phyloP scores from a whole-genome alignment of 1,284 basidiomycete genomes.

The Pseudozyma sp. region DNA sequence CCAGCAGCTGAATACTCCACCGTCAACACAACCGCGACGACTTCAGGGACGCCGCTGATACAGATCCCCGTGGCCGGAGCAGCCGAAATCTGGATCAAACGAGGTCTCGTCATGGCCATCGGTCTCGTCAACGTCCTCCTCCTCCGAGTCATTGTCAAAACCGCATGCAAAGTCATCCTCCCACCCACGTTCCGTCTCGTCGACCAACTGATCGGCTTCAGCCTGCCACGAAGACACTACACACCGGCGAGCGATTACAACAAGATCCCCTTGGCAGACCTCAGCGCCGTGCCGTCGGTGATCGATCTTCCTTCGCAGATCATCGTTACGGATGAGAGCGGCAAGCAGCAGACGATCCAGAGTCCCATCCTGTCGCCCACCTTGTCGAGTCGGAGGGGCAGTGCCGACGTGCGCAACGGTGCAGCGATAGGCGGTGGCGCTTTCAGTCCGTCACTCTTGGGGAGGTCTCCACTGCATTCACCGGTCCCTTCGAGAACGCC shows the following conservation, averaged over 20 bases:
- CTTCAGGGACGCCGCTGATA: constrained; percentile 15
- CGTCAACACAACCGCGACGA: neutral
- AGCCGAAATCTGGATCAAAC: constrained; percentile 25
- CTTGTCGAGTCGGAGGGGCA: constrained; percentile 6
- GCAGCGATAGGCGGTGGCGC: neutral
- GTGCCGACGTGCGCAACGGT: constrained; percentile 10
- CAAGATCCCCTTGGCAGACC: constrained; percentile 47
- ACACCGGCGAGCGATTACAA: constrained; percentile 54
- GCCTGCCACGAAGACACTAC: constrained; percentile 59
- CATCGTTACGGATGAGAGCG: constrained; percentile 44
- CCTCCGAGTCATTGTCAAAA: constrained; percentile 78
- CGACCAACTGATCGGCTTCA: constrained; percentile 52
- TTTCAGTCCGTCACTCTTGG: constrained; percentile 7
- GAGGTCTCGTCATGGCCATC: constrained; percentile 72
- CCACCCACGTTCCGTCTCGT: constrained; percentile 56
- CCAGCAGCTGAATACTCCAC: neutral
- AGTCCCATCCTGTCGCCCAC: constrained; percentile 18
- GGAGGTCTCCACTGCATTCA: constrained; percentile 18
- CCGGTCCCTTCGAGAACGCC: constrained; percentile 35
- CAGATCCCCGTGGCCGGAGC: constrained; percentile 23
- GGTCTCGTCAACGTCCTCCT: constrained; percentile 76
- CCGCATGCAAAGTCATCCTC: constrained; percentile 50
- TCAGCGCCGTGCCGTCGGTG: constrained; percentile 44
- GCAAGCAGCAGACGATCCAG: constrained; percentile 33
- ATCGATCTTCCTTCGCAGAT: constrained; percentile 48